Evolutionary conservation across 768 basidiomycete species (phyloP).

Genomic region (Lactarius tabidus): DNA sequence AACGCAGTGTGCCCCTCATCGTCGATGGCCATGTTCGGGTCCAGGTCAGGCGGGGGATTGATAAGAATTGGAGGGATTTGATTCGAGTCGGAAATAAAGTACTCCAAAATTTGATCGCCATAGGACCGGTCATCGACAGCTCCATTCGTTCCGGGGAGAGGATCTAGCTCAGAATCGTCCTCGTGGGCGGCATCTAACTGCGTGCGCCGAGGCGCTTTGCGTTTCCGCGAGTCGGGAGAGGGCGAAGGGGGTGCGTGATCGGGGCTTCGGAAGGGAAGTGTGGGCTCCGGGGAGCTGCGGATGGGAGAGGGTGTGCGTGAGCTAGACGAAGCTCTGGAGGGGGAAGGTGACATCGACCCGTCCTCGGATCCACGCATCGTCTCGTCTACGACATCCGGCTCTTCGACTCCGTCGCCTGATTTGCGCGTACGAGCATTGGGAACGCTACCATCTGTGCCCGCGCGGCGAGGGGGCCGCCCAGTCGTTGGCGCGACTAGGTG

Average conservation of each 20-base stretch:
- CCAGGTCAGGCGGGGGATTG: slow-evolving; percentile 84
- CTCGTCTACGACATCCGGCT: slow-evolving; percentile 54
- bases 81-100: slow-evolving; percentile 96
- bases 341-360: slow-evolving; percentile 86
- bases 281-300: slow-evolving; percentile 50
- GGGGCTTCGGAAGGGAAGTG: slow-evolving; percentile 37
- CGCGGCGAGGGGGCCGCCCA: slow-evolving; percentile 38
- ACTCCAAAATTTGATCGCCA: slow-evolving; percentile 94
- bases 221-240: slow-evolving; percentile 40
- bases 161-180: slow-evolving; percentile 44
- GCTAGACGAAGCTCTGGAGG: slow-evolving; percentile 78
- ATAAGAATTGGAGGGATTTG: slow-evolving; percentile 86
- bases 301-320: slow-evolving; percentile 95
- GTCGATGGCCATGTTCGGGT: slow-evolving; percentile 94
- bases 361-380: slow-evolving; percentile 77
- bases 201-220: slow-evolving; percentile 43
- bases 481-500: slow-evolving; percentile 78
- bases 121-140: slow-evolving; percentile 62
- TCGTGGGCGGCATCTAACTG: slow-evolving; percentile 38
- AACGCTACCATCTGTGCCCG: slow-evolving; percentile 26
- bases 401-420: slow-evolving; percentile 43
- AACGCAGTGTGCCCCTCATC: slow-evolving; percentile 96
- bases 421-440: slow-evolving; percentile 51
- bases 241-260: slow-evolving; percentile 38
- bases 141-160: slow-evolving; percentile 40